Base-by-base conservation (phyloP, 768 basidiomycete species). In the Calocera viscosa region DNA sequence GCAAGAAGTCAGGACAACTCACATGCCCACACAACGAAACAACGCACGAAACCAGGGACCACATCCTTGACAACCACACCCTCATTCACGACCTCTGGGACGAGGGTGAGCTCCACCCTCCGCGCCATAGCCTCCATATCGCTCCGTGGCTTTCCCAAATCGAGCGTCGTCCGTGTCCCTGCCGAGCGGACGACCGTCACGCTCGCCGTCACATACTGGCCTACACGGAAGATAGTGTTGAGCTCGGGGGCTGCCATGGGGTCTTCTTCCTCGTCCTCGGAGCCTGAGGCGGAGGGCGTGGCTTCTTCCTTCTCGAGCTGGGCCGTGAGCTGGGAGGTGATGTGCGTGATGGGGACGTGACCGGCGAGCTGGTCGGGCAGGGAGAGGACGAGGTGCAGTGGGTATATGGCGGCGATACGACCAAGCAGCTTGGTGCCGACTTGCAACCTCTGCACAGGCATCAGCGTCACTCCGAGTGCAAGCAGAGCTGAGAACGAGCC, bases 361-460 rank as follows among this genome's bases (percentile, higher is more conserved):
- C 84, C 96, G 70, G 90, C 83, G 40, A 99, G 85, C 77, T 97
- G 94, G 72, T 94, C 91, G 19, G 96, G 95, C n/a, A 99, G 81
- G 19, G 95, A 97, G 32, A 98, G 80, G 67, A 98, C 83, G 68
- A 99, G 82, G 49, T 91, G 89, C 38, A 99, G 85, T 12, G 94
- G 90, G 69, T 91, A 85, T 65, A 98, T 83, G 30, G 88, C 83
- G 71, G 91, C 82, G 64, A 99, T 83, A 77, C 93, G 89, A n/a
- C 86, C 88, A 38, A 98, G 79, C 24, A 97, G 82, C 73, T 87
- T 92, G 83, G 92, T 94, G 39, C 94, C 94, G 38, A 86, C 78
- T 49, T 80, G 77, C 14, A 96, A 78, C 71, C 92, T 85, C 91
- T 94, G 72, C 28, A 19, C 1, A 41, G 67, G 35, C 49, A 24